Base-by-base conservation (phyloP, 768 basidiomycete genomes). In the Amanita fuliginea region DNA sequence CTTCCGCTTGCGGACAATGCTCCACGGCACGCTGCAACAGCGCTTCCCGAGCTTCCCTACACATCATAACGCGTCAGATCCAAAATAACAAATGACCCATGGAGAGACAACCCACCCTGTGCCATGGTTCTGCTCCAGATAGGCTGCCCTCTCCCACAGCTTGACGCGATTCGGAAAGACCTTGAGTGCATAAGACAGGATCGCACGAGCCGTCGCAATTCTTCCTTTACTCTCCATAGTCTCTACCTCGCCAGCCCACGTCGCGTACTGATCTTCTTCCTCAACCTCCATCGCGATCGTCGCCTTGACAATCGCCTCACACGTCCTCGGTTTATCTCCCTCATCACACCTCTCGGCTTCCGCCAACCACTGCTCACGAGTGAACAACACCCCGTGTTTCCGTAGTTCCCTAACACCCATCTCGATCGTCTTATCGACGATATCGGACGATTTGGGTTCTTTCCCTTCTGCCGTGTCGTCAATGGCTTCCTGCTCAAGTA, bases 231-330 rank as follows among this genome's bases (percentile, higher is more conserved):
- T 66, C 60, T 87, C 83, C 1, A 87, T 85, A 46, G 76, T 73
- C 66, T 97, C 88, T 0, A 92, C 93, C 64, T 99, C 96, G 18
- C 86, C 77, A 22, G 90, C 66, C 95, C 95, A 99, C 0, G 85
- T 89, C 53, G 83, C 86, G 57, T 88, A 66, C 42, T 88, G 72
- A 61, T 97, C 94, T 60, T 97, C 94, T 60, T 98, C 95, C 58
- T 97, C 95, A 4, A 97, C 69, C 37, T 96, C 96, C 77, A 95
- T 88, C 19, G 81, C 83, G 6, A 98, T 73, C 2, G 92, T 95
- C 2, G 92, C 94, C 63, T 93, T 96, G 50, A 98, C 75, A 57
- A 98, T 97, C 2, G 93, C 94, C 63, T 95, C 91, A 55, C 86
- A 89, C 3, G 94, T 96, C 58, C 86, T 67, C 11, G 81, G 80